Percentiles rank a stretch among this genome's conserved stretches.
Conservation (phyloP, 2,329 filamentous ascomycete species). For the Aspergillus viridinutans region DNA sequence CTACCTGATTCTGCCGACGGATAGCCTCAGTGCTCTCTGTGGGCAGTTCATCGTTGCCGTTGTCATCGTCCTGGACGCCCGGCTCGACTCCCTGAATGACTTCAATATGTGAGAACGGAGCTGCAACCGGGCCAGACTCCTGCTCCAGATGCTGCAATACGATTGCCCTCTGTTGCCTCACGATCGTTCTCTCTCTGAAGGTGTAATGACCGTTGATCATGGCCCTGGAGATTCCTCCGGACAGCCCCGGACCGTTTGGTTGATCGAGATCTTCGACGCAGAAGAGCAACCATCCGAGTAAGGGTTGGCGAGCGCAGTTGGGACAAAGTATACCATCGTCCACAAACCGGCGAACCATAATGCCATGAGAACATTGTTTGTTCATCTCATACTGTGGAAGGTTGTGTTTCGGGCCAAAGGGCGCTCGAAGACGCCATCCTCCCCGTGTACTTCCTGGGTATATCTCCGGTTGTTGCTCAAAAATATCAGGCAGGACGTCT, state of each 20-base stretch:
- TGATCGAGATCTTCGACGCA: slow-evolving; percentile 60
- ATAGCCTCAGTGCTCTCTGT: slow-evolving; percentile 2
- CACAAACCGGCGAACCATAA: slow-evolving; percentile 59
- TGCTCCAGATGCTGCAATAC: slow-evolving; percentile 23
- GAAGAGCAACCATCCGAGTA: slow-evolving; percentile 68
- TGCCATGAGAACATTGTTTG: slow-evolving; percentile 48
- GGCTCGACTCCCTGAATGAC: slow-evolving; percentile 4
- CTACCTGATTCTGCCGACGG: not conserved
- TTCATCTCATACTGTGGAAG: not conserved
- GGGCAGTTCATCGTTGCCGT: not conserved
- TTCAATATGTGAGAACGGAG: not conserved
- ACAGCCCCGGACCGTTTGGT: slow-evolving; percentile 25
- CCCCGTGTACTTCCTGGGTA: not conserved
- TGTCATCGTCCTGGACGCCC: not conserved
- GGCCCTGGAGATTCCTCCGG: slow-evolving; percentile 38
- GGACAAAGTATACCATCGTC: slow-evolving; percentile 53
- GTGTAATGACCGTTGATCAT: slow-evolving; percentile 43
- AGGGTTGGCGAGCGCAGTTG: slow-evolving; percentile 53
- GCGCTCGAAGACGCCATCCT: not conserved
- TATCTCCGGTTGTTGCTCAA: not conserved
- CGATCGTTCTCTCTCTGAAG: slow-evolving; percentile 35
- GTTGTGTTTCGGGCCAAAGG: not conserved
- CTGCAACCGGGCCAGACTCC: slow-evolving; percentile 2
- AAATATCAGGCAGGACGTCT: not conserved
- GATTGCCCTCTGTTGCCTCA: slow-evolving; percentile 39